Evolutionary conservation across 78 protist genomes (phyloP).

Genomic region (Parvularia atlantis): DNA sequence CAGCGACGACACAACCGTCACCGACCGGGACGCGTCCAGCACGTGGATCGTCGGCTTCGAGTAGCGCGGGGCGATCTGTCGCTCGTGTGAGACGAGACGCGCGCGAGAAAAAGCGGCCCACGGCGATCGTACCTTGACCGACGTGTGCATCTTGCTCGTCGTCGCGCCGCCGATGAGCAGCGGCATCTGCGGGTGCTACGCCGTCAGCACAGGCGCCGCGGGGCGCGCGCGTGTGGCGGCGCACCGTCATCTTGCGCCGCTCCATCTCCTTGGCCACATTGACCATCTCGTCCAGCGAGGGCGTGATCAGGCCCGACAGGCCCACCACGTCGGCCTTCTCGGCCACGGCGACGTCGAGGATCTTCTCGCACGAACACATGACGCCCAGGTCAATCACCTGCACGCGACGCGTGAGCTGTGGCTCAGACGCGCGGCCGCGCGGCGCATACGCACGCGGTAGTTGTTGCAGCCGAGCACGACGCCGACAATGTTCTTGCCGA

Average conservation of each 20-base stretch:
- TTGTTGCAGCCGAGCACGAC: slow-evolving; percentile 96
- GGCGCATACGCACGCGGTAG: no score
- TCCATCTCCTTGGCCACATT: slow-evolving; percentile 85
- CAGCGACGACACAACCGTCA: slow-evolving; percentile 60
- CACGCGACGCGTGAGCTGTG: no score
- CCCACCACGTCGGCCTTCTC: slow-evolving; percentile 87
- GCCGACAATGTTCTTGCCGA: slow-evolving; percentile 97
- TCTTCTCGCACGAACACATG: slow-evolving; percentile 75
- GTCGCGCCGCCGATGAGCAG: slow-evolving; percentile 98
- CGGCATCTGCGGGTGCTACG: slow-evolving; percentile 46
- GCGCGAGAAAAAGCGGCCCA: no score
- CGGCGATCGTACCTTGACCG: no score
- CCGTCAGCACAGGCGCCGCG: background rate
- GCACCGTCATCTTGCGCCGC: slow-evolving; percentile 45
- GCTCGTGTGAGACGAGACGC: no score
- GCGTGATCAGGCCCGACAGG: slow-evolving; percentile 95
- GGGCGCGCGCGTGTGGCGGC: background rate
- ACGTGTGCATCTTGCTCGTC: slow-evolving; percentile 93
- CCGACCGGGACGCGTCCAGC: slow-evolving; percentile 89
- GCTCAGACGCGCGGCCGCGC: no score
- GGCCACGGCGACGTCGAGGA: slow-evolving; percentile 56
- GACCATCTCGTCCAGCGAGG: slow-evolving; percentile 96
- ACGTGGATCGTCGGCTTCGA: slow-evolving; percentile 72
- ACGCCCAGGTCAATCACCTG: slow-evolving; percentile 91
- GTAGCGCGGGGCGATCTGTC: slow-evolving; percentile 77